phyloP scores from a whole-genome alignment of 208 protist genomes.

The Jaenimonas drosophilae region DNA sequence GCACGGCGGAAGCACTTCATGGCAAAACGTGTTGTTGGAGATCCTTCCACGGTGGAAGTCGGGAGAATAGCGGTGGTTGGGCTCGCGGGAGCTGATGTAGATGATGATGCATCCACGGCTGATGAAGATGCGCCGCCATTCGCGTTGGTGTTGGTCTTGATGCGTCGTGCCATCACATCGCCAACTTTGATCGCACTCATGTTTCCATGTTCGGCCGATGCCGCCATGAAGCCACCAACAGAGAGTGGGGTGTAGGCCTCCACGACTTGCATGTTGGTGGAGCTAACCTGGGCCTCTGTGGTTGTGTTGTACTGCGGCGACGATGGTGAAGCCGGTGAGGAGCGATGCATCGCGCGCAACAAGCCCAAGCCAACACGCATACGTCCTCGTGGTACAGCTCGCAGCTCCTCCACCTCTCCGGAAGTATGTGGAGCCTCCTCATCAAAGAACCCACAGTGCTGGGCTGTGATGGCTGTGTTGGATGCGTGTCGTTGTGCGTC shows the following conservation, averaged over 20 bases:
- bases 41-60: background rate
- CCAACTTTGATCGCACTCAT: constrained; percentile 19
- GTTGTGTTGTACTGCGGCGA: background rate
- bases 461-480: background rate
- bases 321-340: too few species aligned
- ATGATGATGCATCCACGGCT: too few species aligned
- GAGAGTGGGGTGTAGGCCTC: constrained; percentile 70
- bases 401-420: too few species aligned
- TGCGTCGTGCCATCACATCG: constrained; percentile 19
- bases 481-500: constrained; percentile 7
- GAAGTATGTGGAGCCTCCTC: too few species aligned
- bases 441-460: too few species aligned
- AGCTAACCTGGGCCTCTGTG: background rate
- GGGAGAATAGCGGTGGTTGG: background rate
- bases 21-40: background rate
- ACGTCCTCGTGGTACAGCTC: too few species aligned
- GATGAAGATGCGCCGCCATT: too few species aligned
- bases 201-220: constrained; percentile 13
- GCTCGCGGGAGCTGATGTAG: background rate
- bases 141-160: too few species aligned
- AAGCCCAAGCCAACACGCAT: too few species aligned
- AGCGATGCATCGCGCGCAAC: too few species aligned
- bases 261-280: constrained; percentile 18
- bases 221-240: constrained; percentile 67
- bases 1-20: constrained; percentile 36